A percentile compares a stretch with the other conserved stretches of the same genome.
Conservation (phyloP, 495 filamentous ascomycete genomes). For the Glarea lozoyensis region DNA sequence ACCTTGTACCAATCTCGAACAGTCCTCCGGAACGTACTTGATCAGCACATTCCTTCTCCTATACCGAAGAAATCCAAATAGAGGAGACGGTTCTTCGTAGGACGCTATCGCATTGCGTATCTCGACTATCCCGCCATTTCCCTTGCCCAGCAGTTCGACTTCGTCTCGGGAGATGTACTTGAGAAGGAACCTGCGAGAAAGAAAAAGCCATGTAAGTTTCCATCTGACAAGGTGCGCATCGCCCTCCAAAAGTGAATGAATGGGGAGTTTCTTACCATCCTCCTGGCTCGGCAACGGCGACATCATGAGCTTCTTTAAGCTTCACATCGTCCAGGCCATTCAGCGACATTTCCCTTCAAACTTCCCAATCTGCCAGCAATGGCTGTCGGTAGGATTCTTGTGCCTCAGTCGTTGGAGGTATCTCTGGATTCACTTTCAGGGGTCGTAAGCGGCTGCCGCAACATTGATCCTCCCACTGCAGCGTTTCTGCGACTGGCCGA, state of each 20-base stretch:
- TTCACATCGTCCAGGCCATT: slow-evolving; percentile 85
- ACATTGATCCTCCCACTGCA: slow-evolving; percentile 17
- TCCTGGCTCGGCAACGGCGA: slow-evolving; percentile 71
- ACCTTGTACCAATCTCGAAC: slow-evolving; percentile 90
- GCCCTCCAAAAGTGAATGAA: too few relatives aligned
- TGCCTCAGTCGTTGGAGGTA: slow-evolving; percentile 12
- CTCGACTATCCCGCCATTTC: slow-evolving; percentile 78
- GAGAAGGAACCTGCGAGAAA: slow-evolving; percentile 70
- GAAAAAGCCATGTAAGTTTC: slow-evolving; percentile 7
- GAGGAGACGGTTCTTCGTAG: slow-evolving; percentile 74
- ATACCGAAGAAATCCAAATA: slow-evolving; percentile 89
- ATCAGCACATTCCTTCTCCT: slow-evolving; percentile 83
- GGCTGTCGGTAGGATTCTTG: slow-evolving; percentile 2
- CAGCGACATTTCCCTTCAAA: slow-evolving; percentile 65
- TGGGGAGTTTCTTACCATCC: slow-evolving; percentile 66
- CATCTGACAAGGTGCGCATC: background rate
- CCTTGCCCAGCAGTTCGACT: slow-evolving; percentile 67
- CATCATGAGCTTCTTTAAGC: slow-evolving; percentile 77
- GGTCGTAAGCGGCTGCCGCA: slow-evolving; percentile 12
- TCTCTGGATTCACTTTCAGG: slow-evolving; percentile 14
- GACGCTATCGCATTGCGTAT: slow-evolving; percentile 65
- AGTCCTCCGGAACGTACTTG: slow-evolving; percentile 84
- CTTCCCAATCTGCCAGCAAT: background rate
- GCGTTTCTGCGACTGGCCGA: slow-evolving; percentile 14
- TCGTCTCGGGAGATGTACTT: slow-evolving; percentile 88